These are phyloP conservation scores for Colletotrichum ledebouriae DNA, from an alignment of 2,329 filamentous ascomycete species.

Conservation along the genomic window DNA sequence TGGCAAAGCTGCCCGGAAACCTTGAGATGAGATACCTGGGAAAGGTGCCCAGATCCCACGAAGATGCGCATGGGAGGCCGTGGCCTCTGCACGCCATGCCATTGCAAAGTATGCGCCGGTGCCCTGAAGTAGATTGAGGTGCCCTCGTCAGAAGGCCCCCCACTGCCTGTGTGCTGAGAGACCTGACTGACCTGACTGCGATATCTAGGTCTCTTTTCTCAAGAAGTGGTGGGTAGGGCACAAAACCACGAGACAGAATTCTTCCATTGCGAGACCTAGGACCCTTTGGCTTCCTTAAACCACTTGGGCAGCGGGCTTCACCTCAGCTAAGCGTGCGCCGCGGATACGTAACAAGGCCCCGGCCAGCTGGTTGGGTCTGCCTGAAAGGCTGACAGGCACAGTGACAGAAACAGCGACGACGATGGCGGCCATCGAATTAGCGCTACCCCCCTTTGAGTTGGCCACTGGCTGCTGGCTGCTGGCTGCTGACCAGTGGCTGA, in stretches of 20 bases:
- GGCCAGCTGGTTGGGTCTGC: neutral
- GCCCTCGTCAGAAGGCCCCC: neutral
- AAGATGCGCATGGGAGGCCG: conserved; percentile 7
- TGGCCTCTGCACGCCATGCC: conserved; percentile 22
- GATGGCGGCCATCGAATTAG: neutral
- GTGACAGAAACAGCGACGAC: neutral
- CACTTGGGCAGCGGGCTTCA: neutral
- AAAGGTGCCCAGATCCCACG: neutral
- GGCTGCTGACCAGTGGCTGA: neutral
- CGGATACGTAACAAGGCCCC: too few species aligned
- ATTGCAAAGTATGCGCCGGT: conserved; percentile 13
- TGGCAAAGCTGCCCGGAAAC: too few species aligned
- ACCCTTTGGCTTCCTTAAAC: neutral
- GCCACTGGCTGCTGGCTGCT: conserved; percentile 2
- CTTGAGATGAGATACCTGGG: too few species aligned
- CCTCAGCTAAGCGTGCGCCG: too few species aligned
- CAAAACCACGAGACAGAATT: neutral
- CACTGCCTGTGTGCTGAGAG: neutral
- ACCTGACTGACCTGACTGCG: neutral
- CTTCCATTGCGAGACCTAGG: neutral
- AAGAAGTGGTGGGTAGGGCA: too few species aligned
- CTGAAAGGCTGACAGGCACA: neutral
- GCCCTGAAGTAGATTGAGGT: conserved; percentile 12
- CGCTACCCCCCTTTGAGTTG: neutral
- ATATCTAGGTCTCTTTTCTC: neutral